Base-by-base conservation (phyloP, 176 grass and related monocot genomes). In the Canna indica region DNA sequence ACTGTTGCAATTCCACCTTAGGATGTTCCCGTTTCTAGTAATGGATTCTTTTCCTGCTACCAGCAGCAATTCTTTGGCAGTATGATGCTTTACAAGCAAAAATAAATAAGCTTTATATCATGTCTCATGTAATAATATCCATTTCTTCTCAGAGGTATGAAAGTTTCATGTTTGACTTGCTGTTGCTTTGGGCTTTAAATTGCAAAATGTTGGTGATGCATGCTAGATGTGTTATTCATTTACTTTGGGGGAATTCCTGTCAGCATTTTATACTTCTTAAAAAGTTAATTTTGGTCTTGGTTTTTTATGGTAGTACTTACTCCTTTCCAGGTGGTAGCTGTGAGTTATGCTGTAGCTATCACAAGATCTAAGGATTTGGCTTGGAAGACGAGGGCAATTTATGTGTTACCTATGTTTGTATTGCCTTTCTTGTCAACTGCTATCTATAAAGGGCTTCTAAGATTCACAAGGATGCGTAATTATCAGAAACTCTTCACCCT, bases 381-480 rank as follows among this genome's bases (percentile, higher is more conserved):
- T 69, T 94, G 90, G 95, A 82, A 90, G 76, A 72, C 65, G 67
- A 99, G 86, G 20, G 75, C 94, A 70, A 34, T 60, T 28, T 64
- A 80, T 63, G 82, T 93, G 60, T 72, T 93, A 28, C 86, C 94
- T 29, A 83, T 99, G 84, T 77, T 93, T 68, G 28, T 87, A 58
- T 52, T 99, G 62, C 90, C 90, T 75, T 77, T 45, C 74, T 74
- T 93, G 29, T 87, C 84, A 81, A 80, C 80, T 82, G 41, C 80
- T 38, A 67, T 81, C 25, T 99, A 90, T 29, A 85, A 76, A 14
- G 32, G 74, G 53, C 72, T 99, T 76, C 61, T 74, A 82, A 83
- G 78, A 47, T 34, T 99, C 50, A 69, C 82, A 28, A 90, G 82
- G 82, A 78, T 90, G 61, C 66, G 94, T 99, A 93, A 88, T 83